Evolutionary conservation across 345 rosid genomes (phyloP).

Genomic region (Geranium rotundifolium): DNA sequence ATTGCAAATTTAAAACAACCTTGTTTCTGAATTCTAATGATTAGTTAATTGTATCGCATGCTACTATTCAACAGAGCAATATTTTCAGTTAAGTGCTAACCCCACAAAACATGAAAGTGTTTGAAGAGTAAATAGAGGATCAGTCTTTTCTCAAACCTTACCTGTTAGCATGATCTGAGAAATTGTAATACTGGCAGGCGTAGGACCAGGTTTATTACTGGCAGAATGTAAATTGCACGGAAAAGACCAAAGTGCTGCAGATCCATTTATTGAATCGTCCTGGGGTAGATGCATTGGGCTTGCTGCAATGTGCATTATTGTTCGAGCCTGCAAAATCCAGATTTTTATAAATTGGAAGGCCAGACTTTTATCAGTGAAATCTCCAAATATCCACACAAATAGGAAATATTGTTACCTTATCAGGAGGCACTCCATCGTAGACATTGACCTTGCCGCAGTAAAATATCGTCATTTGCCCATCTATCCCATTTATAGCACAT

Average conservation of each 20-base stretch:
- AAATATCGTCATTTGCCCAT: conserved; percentile 85
- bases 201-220: conserved; percentile 18
- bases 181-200: conserved; percentile 26
- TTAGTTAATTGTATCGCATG: no score
- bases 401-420: conserved; percentile 55
- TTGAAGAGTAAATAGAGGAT: conserved; percentile 3
- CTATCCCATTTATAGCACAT: conserved; percentile 24
- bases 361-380: conserved; percentile 23
- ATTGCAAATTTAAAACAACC: neutral
- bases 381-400: conserved; percentile 28
- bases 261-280: conserved; percentile 29
- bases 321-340: conserved; percentile 63
- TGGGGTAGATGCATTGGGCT: conserved; percentile 43
- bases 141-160: conserved; percentile 20
- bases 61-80: neutral
- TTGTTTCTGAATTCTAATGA: neutral
- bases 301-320: conserved; percentile 78
- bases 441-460: conserved; percentile 89
- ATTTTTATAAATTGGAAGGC: conserved; percentile 28
- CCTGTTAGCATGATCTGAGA: conserved; percentile 45
- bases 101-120: neutral
- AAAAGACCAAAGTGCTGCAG: conserved; percentile 23
- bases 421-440: conserved; percentile 67
- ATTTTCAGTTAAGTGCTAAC: neutral
- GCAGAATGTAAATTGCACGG: conserved; percentile 28